phyloP scores from a whole-genome alignment of 1,139 yeast species.

The Taphrina flavorubra region DNA sequence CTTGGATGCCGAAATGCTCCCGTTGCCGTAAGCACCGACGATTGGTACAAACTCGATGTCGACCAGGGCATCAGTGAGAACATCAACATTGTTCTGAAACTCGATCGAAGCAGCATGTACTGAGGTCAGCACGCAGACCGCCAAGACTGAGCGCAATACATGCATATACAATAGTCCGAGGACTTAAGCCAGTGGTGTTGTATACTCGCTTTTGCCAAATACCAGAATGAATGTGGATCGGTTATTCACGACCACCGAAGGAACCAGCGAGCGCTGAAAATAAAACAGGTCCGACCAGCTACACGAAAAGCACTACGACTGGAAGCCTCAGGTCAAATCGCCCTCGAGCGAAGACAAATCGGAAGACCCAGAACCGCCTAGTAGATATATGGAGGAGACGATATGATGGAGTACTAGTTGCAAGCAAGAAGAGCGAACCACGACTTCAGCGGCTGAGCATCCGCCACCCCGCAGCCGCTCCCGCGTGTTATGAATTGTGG shows the following conservation, averaged over 20 bases:
- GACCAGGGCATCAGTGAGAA: neutral
- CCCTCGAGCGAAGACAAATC: no score
- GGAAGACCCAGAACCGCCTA: no score
- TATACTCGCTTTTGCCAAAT: neutral
- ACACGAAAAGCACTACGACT: no score
- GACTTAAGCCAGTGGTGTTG: neutral
- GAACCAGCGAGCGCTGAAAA: no score
- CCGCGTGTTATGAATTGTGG: conserved; percentile 6
- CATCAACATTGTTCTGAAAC: neutral
- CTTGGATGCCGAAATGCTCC: neutral
- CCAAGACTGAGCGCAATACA: neutral
- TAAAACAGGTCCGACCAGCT: no score
- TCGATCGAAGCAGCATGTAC: neutral
- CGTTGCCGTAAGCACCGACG: neutral
- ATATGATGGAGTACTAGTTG: no score
- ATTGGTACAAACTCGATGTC: neutral
- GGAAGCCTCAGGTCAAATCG: no score
- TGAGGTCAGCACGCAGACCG: neutral
- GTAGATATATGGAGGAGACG: no score
- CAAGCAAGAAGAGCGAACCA: neutral
- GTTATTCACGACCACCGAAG: neutral
- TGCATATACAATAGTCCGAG: neutral
- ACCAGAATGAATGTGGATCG: neutral
- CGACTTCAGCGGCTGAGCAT: conserved; percentile 17
- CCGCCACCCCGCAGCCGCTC: conserved; percentile 4